phyloP scores from a whole-genome alignment of 164 flowering plant species.

The Magnolia changhungtana region DNA sequence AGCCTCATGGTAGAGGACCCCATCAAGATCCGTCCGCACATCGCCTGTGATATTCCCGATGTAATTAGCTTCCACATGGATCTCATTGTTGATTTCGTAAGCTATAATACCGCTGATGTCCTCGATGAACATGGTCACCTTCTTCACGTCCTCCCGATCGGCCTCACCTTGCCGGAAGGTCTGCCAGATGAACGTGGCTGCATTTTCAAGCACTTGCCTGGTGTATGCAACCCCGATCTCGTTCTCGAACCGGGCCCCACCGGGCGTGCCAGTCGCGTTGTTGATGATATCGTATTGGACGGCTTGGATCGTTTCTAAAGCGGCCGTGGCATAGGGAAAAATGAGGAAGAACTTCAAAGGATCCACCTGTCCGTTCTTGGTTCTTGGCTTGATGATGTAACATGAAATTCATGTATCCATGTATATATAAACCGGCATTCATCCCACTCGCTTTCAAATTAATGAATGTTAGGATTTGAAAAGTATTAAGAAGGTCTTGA shows the following conservation, averaged over 20 bases:
- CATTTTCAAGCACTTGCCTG: constrained; percentile 28
- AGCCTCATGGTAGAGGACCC: constrained; percentile 55
- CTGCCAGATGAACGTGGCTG: constrained; percentile 56
- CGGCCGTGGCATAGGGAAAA: constrained; percentile 11
- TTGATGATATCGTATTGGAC: constrained; percentile 41
- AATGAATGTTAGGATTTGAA: too few species aligned
- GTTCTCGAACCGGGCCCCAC: constrained; percentile 39
- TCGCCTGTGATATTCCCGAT: constrained; percentile 39
- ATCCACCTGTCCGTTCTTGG: not conserved
- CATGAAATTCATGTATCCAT: too few species aligned
- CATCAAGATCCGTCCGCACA: constrained; percentile 42
- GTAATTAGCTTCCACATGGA: constrained; percentile 43
- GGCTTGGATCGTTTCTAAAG: constrained; percentile 19
- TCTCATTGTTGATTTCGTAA: constrained; percentile 31
- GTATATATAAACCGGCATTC: too few species aligned
- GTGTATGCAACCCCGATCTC: constrained; percentile 40
- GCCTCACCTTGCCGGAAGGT: constrained; percentile 38
- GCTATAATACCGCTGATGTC: constrained; percentile 44
- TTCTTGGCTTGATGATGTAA: not conserved
- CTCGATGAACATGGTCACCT: constrained; percentile 36
- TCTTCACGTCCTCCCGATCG: constrained; percentile 34
- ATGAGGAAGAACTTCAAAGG: constrained; percentile 6
- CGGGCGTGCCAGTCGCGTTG: constrained; percentile 37
- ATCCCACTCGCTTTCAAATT: too few species aligned
- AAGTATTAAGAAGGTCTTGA: too few species aligned